Evolutionary conservation across 192 early-diverging fungal species (phyloP).

Genomic region (Gamsiella multidivaricata): DNA sequence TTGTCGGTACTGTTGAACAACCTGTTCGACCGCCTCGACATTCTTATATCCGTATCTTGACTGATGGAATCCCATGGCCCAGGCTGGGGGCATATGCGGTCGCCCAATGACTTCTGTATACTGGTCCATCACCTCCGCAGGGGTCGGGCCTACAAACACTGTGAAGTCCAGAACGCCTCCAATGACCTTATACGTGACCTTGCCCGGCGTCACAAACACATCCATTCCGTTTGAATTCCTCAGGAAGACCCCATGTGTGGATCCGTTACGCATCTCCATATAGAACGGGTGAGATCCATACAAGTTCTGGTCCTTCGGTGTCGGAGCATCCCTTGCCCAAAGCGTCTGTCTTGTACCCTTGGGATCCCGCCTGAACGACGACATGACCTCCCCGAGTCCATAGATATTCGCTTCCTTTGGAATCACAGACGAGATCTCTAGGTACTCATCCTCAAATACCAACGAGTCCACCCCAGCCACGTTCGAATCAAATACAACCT

Average conservation of each 20-base stretch:
- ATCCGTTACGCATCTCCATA: conserved; percentile 67
- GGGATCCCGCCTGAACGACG: conserved; percentile 63
- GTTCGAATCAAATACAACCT: conserved; percentile 56
- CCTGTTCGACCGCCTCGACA: conserved; percentile 63
- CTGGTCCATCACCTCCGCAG: conserved; percentile 57
- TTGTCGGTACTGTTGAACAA: conserved; percentile 64
- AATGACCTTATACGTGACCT: conserved; percentile 71
- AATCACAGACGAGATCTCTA: conserved; percentile 69
- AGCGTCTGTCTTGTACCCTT: conserved; percentile 43
- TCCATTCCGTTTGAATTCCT: conserved; percentile 79
- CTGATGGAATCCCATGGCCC: conserved; percentile 74
- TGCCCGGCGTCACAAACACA: conserved; percentile 57
- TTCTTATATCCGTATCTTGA: conserved; percentile 72
- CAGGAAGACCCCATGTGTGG: conserved; percentile 62
- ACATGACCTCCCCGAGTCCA: conserved; percentile 72
- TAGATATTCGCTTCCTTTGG: conserved; percentile 71
- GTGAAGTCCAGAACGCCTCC: conserved; percentile 76
- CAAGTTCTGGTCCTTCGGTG: conserved; percentile 62
- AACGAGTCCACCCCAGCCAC: conserved; percentile 54
- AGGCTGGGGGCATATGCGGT: conserved; percentile 68
- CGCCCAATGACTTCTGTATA: conserved; percentile 75
- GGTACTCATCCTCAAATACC: conserved; percentile 74
- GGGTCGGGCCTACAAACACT: conserved; percentile 66
- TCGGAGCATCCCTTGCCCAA: conserved; percentile 54
- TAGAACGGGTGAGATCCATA: conserved; percentile 76